Conservation (phyloP, 106 monocot species). For the Agapanthus africanus region DNA sequence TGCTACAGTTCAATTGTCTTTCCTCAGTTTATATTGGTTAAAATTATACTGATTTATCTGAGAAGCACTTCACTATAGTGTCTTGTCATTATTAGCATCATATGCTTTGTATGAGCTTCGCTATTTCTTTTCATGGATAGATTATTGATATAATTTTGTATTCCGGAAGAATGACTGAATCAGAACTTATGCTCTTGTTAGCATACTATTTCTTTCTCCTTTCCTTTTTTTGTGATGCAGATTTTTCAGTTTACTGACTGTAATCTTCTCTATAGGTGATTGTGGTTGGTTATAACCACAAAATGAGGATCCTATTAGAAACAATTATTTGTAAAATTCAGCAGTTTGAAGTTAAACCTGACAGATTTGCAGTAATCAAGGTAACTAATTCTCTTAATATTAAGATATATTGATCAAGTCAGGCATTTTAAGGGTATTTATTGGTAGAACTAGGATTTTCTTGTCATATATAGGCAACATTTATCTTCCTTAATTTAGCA, state of each 20-base stretch:
- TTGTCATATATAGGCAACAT: not conserved
- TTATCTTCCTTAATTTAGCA: no score
- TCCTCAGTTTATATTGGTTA: no score
- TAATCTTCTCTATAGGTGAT: constrained; percentile 34
- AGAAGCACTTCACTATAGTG: no score
- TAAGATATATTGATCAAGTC: not conserved
- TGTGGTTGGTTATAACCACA: constrained; percentile 79
- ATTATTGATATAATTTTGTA: not conserved
- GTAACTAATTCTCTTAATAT: constrained; percentile 28
- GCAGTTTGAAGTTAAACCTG: constrained; percentile 69
- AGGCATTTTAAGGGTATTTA: no score
- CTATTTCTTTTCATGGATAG: no score
- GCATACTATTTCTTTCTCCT: constrained; percentile 1
- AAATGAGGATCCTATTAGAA: constrained; percentile 75
- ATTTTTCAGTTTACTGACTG: constrained; percentile 1
- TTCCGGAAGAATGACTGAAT: not conserved
- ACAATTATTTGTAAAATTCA: constrained; percentile 57
- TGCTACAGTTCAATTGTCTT: no score
- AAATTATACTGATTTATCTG: no score
- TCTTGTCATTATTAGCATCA: no score
- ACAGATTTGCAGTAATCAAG: constrained; percentile 89
- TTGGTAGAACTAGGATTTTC: not conserved
- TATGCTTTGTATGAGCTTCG: no score
- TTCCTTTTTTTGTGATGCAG: not conserved
- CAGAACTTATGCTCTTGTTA: not conserved